Evolutionary conservation across 495 filamentous ascomycete genomes (phyloP).

Genomic region (Podospora pseudocomata): DNA sequence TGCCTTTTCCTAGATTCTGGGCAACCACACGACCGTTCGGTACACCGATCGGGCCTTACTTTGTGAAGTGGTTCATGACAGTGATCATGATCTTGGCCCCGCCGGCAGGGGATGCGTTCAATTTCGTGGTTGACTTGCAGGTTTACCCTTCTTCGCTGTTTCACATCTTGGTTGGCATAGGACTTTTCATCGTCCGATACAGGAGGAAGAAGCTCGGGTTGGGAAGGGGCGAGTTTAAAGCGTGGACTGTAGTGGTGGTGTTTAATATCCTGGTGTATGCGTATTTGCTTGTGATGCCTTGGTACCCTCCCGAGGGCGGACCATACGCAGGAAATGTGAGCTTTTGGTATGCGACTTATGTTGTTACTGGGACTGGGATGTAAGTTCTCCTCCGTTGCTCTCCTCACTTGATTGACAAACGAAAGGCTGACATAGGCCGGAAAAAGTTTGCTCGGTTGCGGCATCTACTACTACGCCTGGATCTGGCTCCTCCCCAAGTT

Average conservation of each 20-base stretch:
- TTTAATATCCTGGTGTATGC: conserved; percentile 54
- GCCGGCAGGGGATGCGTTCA: conserved; percentile 66
- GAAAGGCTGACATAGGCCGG: not conserved
- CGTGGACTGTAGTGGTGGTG: conserved; percentile 52
- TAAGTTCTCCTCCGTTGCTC: conserved; percentile 34
- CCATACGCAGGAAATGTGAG: conserved; percentile 56
- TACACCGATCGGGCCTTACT: conserved; percentile 58
- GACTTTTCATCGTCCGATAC: conserved; percentile 51
- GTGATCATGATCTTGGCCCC: conserved; percentile 63
- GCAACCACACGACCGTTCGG: conserved; percentile 61
- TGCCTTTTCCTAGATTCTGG: conserved; percentile 61
- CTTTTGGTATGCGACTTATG: conserved; percentile 66
- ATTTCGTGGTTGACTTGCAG: conserved; percentile 57
- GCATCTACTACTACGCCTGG: conserved; percentile 56
- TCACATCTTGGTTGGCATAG: conserved; percentile 50
- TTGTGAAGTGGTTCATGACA: conserved; percentile 56
- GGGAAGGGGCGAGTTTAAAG: conserved; percentile 42
- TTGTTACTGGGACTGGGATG: conserved; percentile 54
- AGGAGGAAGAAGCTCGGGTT: conserved; percentile 48
- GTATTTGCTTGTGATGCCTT: conserved; percentile 60
- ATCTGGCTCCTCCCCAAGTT: conserved; percentile 50
- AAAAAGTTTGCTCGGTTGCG: conserved; percentile 47
- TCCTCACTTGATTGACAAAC: not conserved
- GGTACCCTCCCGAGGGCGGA: conserved; percentile 60
- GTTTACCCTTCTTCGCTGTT: conserved; percentile 54